phyloP scores from a whole-genome alignment of 2,329 filamentous ascomycete genomes.

The Scedosporium boydii region DNA sequence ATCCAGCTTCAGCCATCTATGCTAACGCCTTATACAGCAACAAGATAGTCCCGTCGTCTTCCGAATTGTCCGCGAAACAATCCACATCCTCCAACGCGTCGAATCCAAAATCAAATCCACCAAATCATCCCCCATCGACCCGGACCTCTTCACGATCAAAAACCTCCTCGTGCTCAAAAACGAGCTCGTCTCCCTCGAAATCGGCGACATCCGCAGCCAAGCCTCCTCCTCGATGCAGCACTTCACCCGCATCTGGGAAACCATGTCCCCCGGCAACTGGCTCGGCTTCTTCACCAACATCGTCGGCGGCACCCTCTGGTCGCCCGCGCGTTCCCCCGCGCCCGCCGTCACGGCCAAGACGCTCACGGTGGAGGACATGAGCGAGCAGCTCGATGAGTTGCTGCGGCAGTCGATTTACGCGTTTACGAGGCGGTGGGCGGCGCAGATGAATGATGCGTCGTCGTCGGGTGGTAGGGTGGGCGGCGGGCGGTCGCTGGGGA shows the following conservation, averaged over 20 bases:
- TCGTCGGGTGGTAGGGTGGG: constrained; percentile 37
- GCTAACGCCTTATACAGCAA: constrained; percentile 24
- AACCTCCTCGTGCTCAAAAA: constrained; percentile 94
- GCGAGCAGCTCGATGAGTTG: constrained; percentile 55
- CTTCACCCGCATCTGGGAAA: constrained; percentile 56
- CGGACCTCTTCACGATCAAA: constrained; percentile 86
- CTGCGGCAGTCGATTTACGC: constrained; percentile 52
- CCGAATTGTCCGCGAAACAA: constrained; percentile 82
- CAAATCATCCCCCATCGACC: constrained; percentile 48
- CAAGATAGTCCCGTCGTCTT: constrained; percentile 47
- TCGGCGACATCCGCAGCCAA: constrained; percentile 56
- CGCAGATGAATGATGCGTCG: constrained; percentile 32
- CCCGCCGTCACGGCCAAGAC: constrained; percentile 27
- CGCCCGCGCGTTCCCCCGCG: constrained; percentile 15
- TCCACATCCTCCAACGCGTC: constrained; percentile 69
- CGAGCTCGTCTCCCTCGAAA: constrained; percentile 91
- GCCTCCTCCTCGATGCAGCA: constrained; percentile 41
- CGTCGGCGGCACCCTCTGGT: constrained; percentile 44
- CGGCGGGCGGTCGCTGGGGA: constrained; percentile 37
- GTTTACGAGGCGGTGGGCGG: constrained; percentile 52
- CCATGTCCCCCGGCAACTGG: constrained; percentile 47
- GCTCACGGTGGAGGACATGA: constrained; percentile 46
- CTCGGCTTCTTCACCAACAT: constrained; percentile 50
- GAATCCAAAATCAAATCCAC: constrained; percentile 60
- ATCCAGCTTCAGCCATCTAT: neutral